phyloP scores from a whole-genome alignment of 1,284 basidiomycete species.

The Irpex lacteus region DNA sequence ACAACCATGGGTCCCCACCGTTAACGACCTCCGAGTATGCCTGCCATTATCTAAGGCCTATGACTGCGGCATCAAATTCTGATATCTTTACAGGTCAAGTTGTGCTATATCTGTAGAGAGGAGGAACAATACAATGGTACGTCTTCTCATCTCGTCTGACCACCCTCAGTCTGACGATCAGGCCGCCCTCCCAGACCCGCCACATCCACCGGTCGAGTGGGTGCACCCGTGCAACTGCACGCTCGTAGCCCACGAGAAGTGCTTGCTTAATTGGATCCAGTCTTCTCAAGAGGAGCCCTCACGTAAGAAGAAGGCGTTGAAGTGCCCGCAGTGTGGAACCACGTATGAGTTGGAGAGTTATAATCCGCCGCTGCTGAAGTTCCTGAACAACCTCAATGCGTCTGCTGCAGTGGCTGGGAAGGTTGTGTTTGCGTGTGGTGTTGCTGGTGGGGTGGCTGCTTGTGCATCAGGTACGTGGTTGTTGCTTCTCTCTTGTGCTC shows the following conservation, averaged over 20 bases:
- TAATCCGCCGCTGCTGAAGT: constrained; percentile 47
- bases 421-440: constrained; percentile 44
- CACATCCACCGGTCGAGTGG: constrained; percentile 53
- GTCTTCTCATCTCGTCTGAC: constrained; percentile 16
- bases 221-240: constrained; percentile 79
- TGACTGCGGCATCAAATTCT: not conserved
- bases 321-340: constrained; percentile 75
- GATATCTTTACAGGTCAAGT: constrained; percentile 48
- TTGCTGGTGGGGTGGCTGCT: constrained; percentile 41
- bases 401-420: constrained; percentile 47
- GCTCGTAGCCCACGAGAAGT: constrained; percentile 74
- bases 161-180: not conserved
- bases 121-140: constrained; percentile 61
- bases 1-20: constrained; percentile 26
- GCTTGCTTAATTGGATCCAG: constrained; percentile 75
- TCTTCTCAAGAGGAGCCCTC: constrained; percentile 55
- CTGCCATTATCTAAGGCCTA: not conserved
- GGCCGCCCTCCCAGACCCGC: constrained; percentile 32
- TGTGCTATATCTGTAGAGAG: constrained; percentile 77
- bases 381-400: constrained; percentile 49
- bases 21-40: constrained; percentile 43
- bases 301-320: constrained; percentile 57
- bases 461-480: constrained; percentile 38
- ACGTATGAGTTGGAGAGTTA: constrained; percentile 65
- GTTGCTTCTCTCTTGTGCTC: not conserved